phyloP scores from a whole-genome alignment of 352 stramenopile genomes.

The Pythium pyrilobum region DNA sequence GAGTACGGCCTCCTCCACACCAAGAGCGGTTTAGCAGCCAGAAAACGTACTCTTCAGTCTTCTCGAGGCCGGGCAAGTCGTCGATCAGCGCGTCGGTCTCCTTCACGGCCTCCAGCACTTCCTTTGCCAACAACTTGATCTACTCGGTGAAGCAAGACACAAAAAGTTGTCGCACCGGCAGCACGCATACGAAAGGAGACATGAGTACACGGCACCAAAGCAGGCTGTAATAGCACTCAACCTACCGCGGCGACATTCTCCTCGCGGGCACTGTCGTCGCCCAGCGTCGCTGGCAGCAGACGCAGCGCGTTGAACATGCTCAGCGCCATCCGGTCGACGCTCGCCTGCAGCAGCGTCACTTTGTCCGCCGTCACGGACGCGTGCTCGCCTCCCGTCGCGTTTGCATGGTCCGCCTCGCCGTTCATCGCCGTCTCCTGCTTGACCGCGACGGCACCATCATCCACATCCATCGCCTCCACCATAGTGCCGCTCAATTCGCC shows the following conservation, averaged over 20 bases:
- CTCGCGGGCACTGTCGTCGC: constrained; percentile 40
- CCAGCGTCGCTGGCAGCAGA: constrained; percentile 48
- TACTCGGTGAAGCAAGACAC: constrained; percentile 16
- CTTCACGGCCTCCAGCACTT: constrained; percentile 75
- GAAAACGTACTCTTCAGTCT: constrained; percentile 55
- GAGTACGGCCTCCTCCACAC: too few species aligned
- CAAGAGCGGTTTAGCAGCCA: background rate
- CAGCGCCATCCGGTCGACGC: constrained; percentile 81
- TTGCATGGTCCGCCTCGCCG: background rate
- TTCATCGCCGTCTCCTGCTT: constrained; percentile 3
- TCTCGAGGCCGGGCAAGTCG: constrained; percentile 73
- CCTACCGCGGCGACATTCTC: constrained; percentile 54
- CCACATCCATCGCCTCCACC: constrained; percentile 18
- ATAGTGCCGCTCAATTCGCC: background rate
- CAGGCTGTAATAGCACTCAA: background rate
- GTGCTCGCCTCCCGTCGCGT: background rate
- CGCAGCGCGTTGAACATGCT: constrained; percentile 87
- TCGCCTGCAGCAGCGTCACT: constrained; percentile 78
- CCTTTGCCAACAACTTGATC: constrained; percentile 69
- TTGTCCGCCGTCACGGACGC: constrained; percentile 49
- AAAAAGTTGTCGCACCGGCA: background rate
- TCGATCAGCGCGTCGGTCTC: constrained; percentile 78
- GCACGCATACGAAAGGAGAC: background rate
- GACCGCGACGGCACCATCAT: background rate
- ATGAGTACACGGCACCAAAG: background rate